These are phyloP conservation scores for Fistulinella prunicolor DNA, from an alignment of 768 basidiomycete species.

Conservation along the genomic window DNA sequence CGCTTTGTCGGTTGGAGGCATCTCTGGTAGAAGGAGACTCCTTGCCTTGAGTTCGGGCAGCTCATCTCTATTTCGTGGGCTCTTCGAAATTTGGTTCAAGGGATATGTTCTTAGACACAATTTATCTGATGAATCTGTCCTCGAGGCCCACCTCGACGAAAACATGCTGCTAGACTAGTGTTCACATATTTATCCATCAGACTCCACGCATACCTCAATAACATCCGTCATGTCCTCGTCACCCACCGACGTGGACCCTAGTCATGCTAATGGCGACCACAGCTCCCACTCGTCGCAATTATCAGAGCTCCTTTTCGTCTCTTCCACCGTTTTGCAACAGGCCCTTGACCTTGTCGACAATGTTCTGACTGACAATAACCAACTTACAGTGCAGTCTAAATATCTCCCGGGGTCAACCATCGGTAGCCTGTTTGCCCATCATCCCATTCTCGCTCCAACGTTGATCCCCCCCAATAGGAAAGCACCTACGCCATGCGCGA, in stretches of 20 bases:
- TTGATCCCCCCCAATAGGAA: slow-evolving; percentile 47
- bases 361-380: slow-evolving; percentile 61
- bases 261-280: too few relatives aligned
- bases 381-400: slow-evolving; percentile 65
- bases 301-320: slow-evolving; percentile 61
- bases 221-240: slow-evolving; percentile 6
- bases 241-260: slow-evolving; percentile 10
- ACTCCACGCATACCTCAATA: neutral
- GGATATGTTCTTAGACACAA: slow-evolving; percentile 41
- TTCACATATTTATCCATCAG: slow-evolving; percentile 15
- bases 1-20: slow-evolving; percentile 38
- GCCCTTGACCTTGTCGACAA: slow-evolving; percentile 71
- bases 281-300: slow-evolving; percentile 26
- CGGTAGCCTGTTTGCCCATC: slow-evolving; percentile 41
- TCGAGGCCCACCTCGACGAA: slow-evolving; percentile 23
- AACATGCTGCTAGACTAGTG: slow-evolving; percentile 14
- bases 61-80: slow-evolving; percentile 47
- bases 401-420: slow-evolving; percentile 87
- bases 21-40: slow-evolving; percentile 60
- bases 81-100: slow-evolving; percentile 80
- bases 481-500: slow-evolving; percentile 81
- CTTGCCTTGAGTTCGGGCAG: slow-evolving; percentile 82
- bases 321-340: slow-evolving; percentile 64
- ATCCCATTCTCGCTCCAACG: neutral
- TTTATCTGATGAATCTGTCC: slow-evolving; percentile 17